These are phyloP conservation scores for Globisporangium apiculatum DNA, from an alignment of 352 stramenopile species.

Conservation along the genomic window DNA sequence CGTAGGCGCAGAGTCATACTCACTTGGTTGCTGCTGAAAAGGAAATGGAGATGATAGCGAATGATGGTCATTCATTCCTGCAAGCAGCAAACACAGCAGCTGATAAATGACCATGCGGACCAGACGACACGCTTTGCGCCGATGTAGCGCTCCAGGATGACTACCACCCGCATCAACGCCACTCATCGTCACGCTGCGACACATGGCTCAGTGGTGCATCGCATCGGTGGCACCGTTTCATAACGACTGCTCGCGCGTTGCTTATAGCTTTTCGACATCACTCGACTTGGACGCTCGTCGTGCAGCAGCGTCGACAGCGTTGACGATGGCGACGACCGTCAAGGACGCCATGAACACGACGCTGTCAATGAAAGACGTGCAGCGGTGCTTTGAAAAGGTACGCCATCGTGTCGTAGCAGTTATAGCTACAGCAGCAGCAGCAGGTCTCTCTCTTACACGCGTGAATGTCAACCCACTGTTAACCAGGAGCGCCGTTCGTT, in stretches of 20 bases:
- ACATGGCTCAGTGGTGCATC: too few species aligned
- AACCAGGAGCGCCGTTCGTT: slow-evolving; percentile 54
- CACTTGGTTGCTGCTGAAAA: background rate
- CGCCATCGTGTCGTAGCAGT: background rate
- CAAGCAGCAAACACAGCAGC: too few species aligned
- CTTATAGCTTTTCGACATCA: too few species aligned
- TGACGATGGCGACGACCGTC: slow-evolving; percentile 9
- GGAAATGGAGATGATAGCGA: too few species aligned
- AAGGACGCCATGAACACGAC: slow-evolving; percentile 17
- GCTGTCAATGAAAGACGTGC: slow-evolving; percentile 62
- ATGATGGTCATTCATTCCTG: too few species aligned
- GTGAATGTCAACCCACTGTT: background rate
- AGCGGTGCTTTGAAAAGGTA: slow-evolving; percentile 76
- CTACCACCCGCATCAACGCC: too few species aligned
- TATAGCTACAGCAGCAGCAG: too few species aligned
- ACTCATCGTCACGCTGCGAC: too few species aligned
- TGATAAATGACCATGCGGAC: too few species aligned
- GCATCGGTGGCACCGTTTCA: too few species aligned
- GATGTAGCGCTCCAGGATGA: background rate
- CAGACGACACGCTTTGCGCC: background rate
- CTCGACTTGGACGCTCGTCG: background rate
- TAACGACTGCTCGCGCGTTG: too few species aligned
- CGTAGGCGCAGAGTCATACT: slow-evolving; percentile 31
- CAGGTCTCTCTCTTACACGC: too few species aligned
- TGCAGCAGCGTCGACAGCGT: slow-evolving; percentile 2